A percentile compares a stretch with the other conserved stretches of the same genome.
Evolutionary conservation across 345 rosid genomes (phyloP).

Genomic region (Salix brachista): DNA sequence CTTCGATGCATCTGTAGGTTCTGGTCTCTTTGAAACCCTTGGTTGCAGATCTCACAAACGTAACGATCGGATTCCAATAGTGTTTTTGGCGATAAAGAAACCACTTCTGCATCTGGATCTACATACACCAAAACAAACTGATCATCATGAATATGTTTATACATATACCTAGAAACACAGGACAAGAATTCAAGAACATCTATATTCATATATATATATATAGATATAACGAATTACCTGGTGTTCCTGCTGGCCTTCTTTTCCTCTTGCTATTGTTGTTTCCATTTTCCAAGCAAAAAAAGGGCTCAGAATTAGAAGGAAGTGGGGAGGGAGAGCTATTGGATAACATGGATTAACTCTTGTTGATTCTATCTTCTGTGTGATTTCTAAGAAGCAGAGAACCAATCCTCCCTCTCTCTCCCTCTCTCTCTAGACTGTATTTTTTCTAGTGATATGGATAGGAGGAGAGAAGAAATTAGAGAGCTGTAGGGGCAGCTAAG

Average conservation of each 20-base stretch:
- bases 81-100: slow-evolving; percentile 82
- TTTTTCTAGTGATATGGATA: not conserved
- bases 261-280: slow-evolving; percentile 52
- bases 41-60: slow-evolving; percentile 97
- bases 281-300: slow-evolving; percentile 39
- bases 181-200: not conserved
- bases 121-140: not conserved
- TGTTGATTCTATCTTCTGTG: not conserved
- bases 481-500: not conserved
- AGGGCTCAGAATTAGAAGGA: slow-evolving; percentile 38
- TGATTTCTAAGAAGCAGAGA: not conserved
- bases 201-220: too few relatives aligned
- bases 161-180: not conserved
- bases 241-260: slow-evolving; percentile 87
- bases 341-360: slow-evolving; percentile 36
- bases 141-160: not conserved
- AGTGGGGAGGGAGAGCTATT: slow-evolving; percentile 23
- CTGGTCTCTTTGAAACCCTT: slow-evolving; percentile 95
- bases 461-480: not conserved
- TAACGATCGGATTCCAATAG: slow-evolving; percentile 88
- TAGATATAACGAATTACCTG: slow-evolving; percentile 38
- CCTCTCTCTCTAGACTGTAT: too few relatives aligned
- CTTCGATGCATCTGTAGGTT: slow-evolving; percentile 97
- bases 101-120: slow-evolving; percentile 99
- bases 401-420: not conserved